A percentile compares a stretch with the other conserved stretches of the same genome.
Conservation (phyloP, 148 eudicot genomes). For the Camellia sinensis region DNA sequence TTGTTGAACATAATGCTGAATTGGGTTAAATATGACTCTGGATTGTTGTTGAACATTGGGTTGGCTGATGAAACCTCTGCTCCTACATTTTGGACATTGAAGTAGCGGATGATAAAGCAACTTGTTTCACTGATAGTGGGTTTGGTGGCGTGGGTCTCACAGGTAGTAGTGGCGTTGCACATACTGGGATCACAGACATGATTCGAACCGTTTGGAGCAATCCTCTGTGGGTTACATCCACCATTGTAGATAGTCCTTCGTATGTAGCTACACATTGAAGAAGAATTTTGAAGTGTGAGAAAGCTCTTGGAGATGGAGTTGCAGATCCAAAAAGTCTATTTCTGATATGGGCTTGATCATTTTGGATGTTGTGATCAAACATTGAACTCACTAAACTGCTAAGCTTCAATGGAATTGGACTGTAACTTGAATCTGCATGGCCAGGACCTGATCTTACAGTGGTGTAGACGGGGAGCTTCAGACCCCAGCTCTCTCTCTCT, state of each 20-base stretch:
- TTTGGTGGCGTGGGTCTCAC: neutral
- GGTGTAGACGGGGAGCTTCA: constrained; percentile 55
- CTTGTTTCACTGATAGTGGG: constrained; percentile 16
- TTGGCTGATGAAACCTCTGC: neutral
- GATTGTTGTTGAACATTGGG: neutral
- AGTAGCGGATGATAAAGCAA: neutral
- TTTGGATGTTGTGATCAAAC: constrained; percentile 18
- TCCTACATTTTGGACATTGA: neutral
- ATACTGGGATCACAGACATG: constrained; percentile 44
- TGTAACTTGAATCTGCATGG: constrained; percentile 17
- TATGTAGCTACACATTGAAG: too few relatives aligned
- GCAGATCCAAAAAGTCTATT: constrained; percentile 21
- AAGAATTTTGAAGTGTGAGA: too few relatives aligned
- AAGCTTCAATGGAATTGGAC: neutral
- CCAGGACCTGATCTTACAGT: constrained; percentile 61
- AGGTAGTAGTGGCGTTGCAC: constrained; percentile 34
- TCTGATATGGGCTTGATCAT: constrained; percentile 22
- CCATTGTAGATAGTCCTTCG: too few relatives aligned
- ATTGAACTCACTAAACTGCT: neutral
- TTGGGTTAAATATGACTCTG: neutral
- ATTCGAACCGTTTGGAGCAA: constrained; percentile 45
- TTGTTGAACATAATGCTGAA: constrained; percentile 1
- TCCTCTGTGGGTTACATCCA: constrained; percentile 24
- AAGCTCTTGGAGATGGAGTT: neutral
- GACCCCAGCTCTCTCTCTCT: constrained; percentile 21